Conservation (phyloP, 1,139 yeast species). For the Saccharomyces uvarum region DNA sequence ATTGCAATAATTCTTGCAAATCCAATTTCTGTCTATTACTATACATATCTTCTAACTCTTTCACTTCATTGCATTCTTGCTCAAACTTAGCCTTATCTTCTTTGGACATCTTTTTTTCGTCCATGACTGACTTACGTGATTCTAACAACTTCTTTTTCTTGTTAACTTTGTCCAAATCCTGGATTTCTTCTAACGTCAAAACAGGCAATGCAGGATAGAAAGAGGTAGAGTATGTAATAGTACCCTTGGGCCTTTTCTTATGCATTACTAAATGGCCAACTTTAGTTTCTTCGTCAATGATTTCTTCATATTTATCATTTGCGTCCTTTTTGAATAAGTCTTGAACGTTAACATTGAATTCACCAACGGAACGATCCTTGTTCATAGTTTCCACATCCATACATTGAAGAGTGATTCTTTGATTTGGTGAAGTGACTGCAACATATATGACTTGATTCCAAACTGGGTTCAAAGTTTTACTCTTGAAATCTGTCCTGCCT, state of each 20-base stretch:
- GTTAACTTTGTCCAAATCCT: constrained; percentile 44
- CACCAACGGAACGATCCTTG: constrained; percentile 81
- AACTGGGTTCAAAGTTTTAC: constrained; percentile 65
- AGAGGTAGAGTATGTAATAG: constrained; percentile 59
- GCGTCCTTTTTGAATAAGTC: constrained; percentile 59
- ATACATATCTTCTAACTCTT: constrained; percentile 36
- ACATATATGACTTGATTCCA: constrained; percentile 82
- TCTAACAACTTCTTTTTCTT: constrained; percentile 32
- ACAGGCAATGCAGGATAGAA: constrained; percentile 80
- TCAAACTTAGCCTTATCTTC: constrained; percentile 23
- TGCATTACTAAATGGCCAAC: constrained; percentile 51
- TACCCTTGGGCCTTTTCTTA: constrained; percentile 72
- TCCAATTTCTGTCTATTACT: constrained; percentile 49
- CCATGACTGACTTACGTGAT: constrained; percentile 24
- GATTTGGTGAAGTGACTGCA: constrained; percentile 74
- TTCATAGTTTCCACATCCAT: constrained; percentile 80
- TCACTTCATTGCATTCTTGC: constrained; percentile 32
- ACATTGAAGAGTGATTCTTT: constrained; percentile 73
- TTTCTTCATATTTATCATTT: constrained; percentile 54
- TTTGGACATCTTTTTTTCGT: constrained; percentile 26
- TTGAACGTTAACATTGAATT: constrained; percentile 58
- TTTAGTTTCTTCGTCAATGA: constrained; percentile 49
- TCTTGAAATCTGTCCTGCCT: constrained; percentile 68
- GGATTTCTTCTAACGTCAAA: constrained; percentile 63
- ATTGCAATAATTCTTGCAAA: constrained; percentile 52